Conservation (phyloP, 2,329 filamentous ascomycete species). For the Bipolaris zeicola region DNA sequence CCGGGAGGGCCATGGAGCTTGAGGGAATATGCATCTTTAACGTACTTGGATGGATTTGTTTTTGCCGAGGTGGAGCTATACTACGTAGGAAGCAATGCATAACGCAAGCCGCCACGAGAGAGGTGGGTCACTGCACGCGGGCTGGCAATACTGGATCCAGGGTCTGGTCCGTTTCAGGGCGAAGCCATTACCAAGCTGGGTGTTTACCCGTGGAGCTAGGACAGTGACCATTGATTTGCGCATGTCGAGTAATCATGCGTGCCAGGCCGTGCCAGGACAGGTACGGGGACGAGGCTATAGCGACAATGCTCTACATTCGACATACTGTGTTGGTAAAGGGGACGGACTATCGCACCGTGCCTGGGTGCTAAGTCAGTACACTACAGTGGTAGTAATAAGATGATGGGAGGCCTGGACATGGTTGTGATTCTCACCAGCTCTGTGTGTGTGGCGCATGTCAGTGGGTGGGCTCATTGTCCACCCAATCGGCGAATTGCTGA, state of each 20-base stretch:
- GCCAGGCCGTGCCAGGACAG: constrained; percentile 1
- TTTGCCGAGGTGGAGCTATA: constrained; percentile 19
- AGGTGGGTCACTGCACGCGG: constrained; percentile 24
- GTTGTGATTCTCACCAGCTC: no score
- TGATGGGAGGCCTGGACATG: no score
- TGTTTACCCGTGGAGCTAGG: constrained; percentile 18
- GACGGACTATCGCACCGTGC: background rate
- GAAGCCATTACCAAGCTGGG: constrained; percentile 16
- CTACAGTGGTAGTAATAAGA: no score
- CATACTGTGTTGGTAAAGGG: constrained; percentile 8
- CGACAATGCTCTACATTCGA: no score
- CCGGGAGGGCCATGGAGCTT: background rate
- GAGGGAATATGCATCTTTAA: constrained; percentile 22
- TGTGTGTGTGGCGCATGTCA: no score
- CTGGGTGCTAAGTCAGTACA: no score
- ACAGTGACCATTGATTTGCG: constrained; percentile 2
- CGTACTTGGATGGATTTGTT: constrained; percentile 7
- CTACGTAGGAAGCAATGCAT: constrained; percentile 10
- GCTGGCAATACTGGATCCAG: constrained; percentile 19
- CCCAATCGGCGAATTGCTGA: background rate
- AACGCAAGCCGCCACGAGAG: constrained; percentile 25
- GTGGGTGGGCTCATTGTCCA: no score
- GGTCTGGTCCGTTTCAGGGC: constrained; percentile 30
- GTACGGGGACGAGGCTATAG: background rate
- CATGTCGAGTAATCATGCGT: constrained; percentile 16